These are phyloP conservation scores for Selaginella tamariscina DNA, from an alignment of 75 land plant species.

Conservation along the genomic window DNA sequence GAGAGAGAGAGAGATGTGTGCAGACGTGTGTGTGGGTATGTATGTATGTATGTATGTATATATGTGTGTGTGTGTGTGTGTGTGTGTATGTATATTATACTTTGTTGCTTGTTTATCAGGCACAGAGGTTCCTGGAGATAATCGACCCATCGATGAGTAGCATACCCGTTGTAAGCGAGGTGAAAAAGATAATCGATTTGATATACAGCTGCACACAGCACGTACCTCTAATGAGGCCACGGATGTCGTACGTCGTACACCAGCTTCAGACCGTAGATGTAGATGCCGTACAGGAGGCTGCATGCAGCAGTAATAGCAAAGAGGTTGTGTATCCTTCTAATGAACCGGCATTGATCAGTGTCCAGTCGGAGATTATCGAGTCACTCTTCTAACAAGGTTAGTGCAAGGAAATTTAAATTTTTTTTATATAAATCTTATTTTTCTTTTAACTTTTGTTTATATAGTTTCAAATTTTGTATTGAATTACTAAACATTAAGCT, in stretches of 20 bases:
- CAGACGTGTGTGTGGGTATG: too few relatives aligned
- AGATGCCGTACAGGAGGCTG: constrained; percentile 2
- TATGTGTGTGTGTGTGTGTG: too few relatives aligned
- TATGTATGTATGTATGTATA: too few relatives aligned
- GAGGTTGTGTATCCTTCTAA: neutral
- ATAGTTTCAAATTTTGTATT: too few relatives aligned
- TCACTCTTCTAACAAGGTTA: neutral
- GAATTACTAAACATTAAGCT: too few relatives aligned
- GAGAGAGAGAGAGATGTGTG: too few relatives aligned
- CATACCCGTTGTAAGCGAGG: constrained; percentile 46
- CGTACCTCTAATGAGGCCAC: constrained; percentile 83
- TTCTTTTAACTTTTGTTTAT: too few relatives aligned
- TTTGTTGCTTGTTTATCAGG: too few relatives aligned
- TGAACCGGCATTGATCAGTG: neutral
- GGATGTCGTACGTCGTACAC: constrained; percentile 95
- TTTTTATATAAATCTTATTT: too few relatives aligned
- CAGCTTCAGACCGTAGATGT: constrained; percentile 66
- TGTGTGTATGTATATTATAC: too few relatives aligned
- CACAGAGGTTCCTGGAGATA: constrained; percentile 55
- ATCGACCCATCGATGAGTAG: constrained; percentile 59
- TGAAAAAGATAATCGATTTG: constrained; percentile 77
- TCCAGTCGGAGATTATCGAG: neutral
- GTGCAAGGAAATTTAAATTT: too few relatives aligned
- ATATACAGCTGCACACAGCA: constrained; percentile 90
- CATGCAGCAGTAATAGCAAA: neutral